Base-by-base conservation (phyloP, 2,329 filamentous ascomycete genomes). In the Ceratocystis alfenasii region DNA sequence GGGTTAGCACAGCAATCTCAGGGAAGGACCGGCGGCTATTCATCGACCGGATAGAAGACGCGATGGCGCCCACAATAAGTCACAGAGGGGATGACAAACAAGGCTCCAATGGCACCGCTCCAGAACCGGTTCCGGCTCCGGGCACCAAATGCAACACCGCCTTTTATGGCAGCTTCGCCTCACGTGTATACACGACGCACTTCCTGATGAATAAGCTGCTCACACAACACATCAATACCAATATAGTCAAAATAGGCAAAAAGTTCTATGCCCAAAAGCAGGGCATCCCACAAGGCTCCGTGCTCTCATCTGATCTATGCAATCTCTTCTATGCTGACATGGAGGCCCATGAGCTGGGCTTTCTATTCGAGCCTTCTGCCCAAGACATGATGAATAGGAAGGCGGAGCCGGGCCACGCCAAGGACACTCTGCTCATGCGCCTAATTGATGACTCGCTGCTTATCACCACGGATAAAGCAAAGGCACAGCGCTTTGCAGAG, bases 311-410 rank as follows among this genome's bases (percentile, higher is more conserved):
- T 55, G 79, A 91, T 50, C 79, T 99, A 4, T 97, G 94, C 79
- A 97, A 91, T 75, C 93, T 95, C 75, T 96, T 97, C 74, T 99
- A 99, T 73, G 92, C 89, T 5, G 86, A 94, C 69, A 82, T 97
- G 1, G 94, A 99, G 74, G 76, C 76, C 5, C 79, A 85, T 30
- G 78, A 87, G 15, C 78, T 97, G 1, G 73, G 72, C 0, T 97
- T 96, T 72, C 75, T 94, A 17, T 30, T 53, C 1, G 55, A 59
- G 55, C 48, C 41, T 53, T 10, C 22, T 15, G 20, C 48, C 2
- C 20, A 12, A 15, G 48, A 53, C 20, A 5, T 5, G 36, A 41
- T 41, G 8, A 53, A 25, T 20, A 53, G 17, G 7, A 25, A 53
- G 22, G 10, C 22, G 15, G 5, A 8, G 17, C 5, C 25, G 12